These are phyloP conservation scores for Backusella luteola DNA, from an alignment of 192 early-diverging fungal genomes.

Conservation along the genomic window DNA sequence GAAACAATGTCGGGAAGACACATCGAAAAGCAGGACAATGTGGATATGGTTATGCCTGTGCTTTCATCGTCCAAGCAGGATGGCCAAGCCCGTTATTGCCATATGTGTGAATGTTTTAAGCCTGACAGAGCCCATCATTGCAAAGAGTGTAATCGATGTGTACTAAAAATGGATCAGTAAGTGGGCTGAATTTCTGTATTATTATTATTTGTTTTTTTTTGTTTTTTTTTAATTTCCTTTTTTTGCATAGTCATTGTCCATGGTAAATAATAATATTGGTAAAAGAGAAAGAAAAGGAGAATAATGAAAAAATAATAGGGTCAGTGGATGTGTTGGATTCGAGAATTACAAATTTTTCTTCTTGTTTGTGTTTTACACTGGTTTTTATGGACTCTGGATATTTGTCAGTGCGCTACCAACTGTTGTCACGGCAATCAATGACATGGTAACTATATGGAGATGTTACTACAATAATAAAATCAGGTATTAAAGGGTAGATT, in stretches of 20 bases:
- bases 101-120: constrained; percentile 39
- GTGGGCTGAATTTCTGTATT: constrained; percentile 15
- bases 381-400: constrained; percentile 44
- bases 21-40: background rate
- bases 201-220: background rate
- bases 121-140: constrained; percentile 55
- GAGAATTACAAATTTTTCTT: constrained; percentile 59
- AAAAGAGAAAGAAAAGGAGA: background rate
- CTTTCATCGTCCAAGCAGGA: constrained; percentile 20
- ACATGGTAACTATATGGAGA: background rate
- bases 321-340: constrained; percentile 51
- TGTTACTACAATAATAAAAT: background rate
- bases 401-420: constrained; percentile 33
- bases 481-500: background rate
- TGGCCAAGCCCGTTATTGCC: constrained; percentile 30
- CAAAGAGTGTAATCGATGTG: constrained; percentile 52
- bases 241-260: constrained; percentile 33
- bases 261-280: constrained; percentile 12
- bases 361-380: constrained; percentile 49
- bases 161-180: constrained; percentile 63
- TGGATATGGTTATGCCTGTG: constrained; percentile 1
- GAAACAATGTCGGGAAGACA: constrained; percentile 6
- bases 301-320: constrained; percentile 20
- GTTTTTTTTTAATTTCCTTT: background rate
- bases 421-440: constrained; percentile 15